phyloP scores from a whole-genome alignment of 805 yeast genomes.

The Candida nanaspora region DNA sequence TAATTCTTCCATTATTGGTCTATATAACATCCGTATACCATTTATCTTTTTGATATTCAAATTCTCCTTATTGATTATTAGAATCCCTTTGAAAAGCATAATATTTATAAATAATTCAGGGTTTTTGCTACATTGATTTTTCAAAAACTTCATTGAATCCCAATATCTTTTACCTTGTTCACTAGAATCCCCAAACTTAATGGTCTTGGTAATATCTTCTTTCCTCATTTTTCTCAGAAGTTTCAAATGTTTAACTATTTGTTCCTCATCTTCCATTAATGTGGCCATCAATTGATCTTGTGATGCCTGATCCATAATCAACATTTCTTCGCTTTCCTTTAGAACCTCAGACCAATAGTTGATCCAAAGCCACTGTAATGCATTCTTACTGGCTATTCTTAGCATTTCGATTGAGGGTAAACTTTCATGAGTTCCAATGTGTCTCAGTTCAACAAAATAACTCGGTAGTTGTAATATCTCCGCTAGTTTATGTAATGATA shows the following conservation, averaged over 20 bases:
- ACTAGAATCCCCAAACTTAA: constrained; percentile 36
- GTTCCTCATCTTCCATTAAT: constrained; percentile 8
- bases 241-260: constrained; percentile 32
- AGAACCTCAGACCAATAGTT: constrained; percentile 60
- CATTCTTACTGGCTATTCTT: constrained; percentile 50
- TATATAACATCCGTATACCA: constrained; percentile 24
- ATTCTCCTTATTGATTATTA: constrained; percentile 19
- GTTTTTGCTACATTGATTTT: constrained; percentile 8
- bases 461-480: constrained; percentile 61
- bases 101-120: constrained; percentile 17
- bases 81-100: constrained; percentile 24
- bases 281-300: neutral
- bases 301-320: neutral
- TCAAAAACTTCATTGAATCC: constrained; percentile 26
- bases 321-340: constrained; percentile 6
- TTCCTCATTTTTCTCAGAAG: constrained; percentile 44
- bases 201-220: constrained; percentile 29
- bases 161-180: constrained; percentile 36
- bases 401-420: constrained; percentile 67
- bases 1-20: constrained; percentile 17
- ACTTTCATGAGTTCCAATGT: constrained; percentile 83
- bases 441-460: constrained; percentile 83
- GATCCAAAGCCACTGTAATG: constrained; percentile 66
- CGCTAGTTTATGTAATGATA: constrained; percentile 74
- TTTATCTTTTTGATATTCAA: constrained; percentile 18